Conservation (phyloP, 352 stramenopile species). For the Phytophthora pseudosyringae region DNA sequence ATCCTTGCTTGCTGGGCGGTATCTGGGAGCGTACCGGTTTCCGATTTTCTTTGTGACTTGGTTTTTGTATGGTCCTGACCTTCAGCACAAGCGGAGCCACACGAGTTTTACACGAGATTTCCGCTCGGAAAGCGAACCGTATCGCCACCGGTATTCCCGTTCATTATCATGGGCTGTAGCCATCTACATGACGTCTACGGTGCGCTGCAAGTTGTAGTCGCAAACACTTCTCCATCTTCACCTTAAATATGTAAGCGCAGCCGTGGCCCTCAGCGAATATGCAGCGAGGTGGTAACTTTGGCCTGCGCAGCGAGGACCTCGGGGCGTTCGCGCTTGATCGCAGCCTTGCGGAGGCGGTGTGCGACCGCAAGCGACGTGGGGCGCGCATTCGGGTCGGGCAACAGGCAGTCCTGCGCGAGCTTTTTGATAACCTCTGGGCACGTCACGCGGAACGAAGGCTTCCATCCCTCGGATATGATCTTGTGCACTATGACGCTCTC, state of each 20-base stretch:
- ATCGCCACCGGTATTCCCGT: background rate
- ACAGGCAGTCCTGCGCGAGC: slow-evolving; percentile 57
- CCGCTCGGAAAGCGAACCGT: background rate
- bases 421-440: slow-evolving; percentile 54
- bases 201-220: background rate
- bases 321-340: slow-evolving; percentile 29
- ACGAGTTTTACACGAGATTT: background rate
- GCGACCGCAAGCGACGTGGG: slow-evolving; percentile 56
- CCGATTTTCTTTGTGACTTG: background rate
- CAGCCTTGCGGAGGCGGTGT: slow-evolving; percentile 56
- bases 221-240: background rate
- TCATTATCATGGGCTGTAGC: background rate
- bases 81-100: background rate
- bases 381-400: slow-evolving; percentile 37
- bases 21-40: slow-evolving; percentile 27
- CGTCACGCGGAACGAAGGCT: slow-evolving; percentile 48
- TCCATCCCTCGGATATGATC: slow-evolving; percentile 58
- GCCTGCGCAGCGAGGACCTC: slow-evolving; percentile 41
- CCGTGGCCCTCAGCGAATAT: slow-evolving; percentile 24
- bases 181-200: background rate
- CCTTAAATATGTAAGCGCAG: slow-evolving; percentile 19
- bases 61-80: no score
- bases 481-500: slow-evolving; percentile 58
- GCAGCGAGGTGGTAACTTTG: slow-evolving; percentile 32
- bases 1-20: slow-evolving; percentile 11